Evolutionary conservation across 371 early-diverging fungal genomes (phyloP).

Genomic region (Mucor racemosus): DNA sequence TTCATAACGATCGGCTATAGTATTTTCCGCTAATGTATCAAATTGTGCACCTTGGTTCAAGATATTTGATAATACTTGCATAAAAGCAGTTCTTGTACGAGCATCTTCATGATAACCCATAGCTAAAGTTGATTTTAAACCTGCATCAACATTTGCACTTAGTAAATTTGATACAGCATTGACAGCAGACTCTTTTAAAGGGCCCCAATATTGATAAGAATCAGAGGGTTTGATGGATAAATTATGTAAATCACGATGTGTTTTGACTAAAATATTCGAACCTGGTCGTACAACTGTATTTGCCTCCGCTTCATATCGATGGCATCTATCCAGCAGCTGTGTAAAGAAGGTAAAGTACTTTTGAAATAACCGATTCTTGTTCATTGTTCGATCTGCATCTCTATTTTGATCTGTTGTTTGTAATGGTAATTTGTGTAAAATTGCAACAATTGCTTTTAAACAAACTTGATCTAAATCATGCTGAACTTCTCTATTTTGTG

Average conservation of each 20-base stretch:
- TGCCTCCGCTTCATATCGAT: conserved; percentile 56
- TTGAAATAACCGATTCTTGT: conserved; percentile 77
- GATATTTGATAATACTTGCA: conserved; percentile 89
- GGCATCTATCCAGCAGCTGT: conserved; percentile 82
- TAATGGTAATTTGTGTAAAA: conserved; percentile 80
- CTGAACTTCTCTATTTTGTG: conserved; percentile 62
- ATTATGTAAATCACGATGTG: conserved; percentile 44
- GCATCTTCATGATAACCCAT: conserved; percentile 92
- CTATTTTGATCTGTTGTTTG: conserved; percentile 68
- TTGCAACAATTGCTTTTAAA: conserved; percentile 78
- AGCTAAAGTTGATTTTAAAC: conserved; percentile 81
- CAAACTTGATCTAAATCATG: conserved; percentile 82
- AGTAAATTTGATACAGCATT: conserved; percentile 85
- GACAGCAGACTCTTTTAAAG: conserved; percentile 81
- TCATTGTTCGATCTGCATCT: conserved; percentile 62
- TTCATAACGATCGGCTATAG: conserved; percentile 69
- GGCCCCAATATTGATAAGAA: conserved; percentile 58
- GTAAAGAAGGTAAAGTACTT: conserved; percentile 87
- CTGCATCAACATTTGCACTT: conserved; percentile 89
- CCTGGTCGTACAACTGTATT: conserved; percentile 3
- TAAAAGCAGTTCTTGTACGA: conserved; percentile 86
- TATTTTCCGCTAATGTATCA: conserved; percentile 77
- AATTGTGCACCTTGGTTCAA: conserved; percentile 85
- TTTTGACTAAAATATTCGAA: conserved; percentile 30
- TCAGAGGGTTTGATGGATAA: conserved; percentile 22